phyloP scores from a whole-genome alignment of 495 filamentous ascomycete genomes.

The Filosporella fistucella region DNA sequence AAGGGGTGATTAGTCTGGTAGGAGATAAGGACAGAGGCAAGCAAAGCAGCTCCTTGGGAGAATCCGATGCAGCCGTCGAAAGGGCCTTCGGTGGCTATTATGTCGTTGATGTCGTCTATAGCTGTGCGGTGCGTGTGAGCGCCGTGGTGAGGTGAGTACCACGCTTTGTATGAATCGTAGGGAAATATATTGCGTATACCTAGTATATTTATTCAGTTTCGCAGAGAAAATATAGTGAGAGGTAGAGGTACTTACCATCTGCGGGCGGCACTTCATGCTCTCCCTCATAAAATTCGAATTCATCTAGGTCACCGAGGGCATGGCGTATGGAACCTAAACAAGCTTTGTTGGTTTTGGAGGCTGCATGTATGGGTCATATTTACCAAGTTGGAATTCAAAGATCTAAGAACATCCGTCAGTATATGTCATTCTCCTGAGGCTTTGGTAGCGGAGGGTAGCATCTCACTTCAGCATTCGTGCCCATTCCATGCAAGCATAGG shows the following conservation, averaged over 20 bases:
- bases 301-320: background rate
- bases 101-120: background rate
- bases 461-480: background rate
- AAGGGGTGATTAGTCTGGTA: no score
- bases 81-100: slow-evolving; percentile 23
- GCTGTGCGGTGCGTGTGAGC: background rate
- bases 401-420: background rate
- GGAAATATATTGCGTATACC: no score
- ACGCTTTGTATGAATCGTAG: background rate
- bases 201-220: background rate
- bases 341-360: no score
- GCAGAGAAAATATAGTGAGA: background rate
- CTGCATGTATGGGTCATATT: no score
- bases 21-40: slow-evolving; percentile 9
- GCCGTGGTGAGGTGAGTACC: background rate
- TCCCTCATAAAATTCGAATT: background rate
- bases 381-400: background rate
- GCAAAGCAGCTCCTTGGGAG: slow-evolving; percentile 31
- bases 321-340: background rate
- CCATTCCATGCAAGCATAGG: background rate
- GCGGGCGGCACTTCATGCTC: background rate
- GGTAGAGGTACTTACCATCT: background rate
- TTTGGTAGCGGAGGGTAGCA: no score
- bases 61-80: slow-evolving; percentile 34
- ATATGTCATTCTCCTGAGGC: slow-evolving; percentile 1